Conservation (phyloP, 75 land plant genomes). For the Selaginella tamariscina region DNA sequence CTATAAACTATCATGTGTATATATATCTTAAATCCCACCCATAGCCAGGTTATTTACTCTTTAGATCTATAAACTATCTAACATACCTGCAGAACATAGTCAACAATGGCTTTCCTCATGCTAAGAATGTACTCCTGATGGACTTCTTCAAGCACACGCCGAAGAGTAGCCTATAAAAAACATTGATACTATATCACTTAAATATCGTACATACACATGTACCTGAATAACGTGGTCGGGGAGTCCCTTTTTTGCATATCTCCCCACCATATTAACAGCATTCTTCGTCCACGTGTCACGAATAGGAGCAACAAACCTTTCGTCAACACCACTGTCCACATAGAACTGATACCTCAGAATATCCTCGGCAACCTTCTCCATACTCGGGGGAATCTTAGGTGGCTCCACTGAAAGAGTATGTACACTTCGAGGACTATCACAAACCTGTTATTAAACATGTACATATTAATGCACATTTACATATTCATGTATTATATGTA, state of each 20-base stretch:
- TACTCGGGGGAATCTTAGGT: slow-evolving; percentile 7
- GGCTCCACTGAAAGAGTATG: neutral
- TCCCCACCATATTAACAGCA: slow-evolving; percentile 20
- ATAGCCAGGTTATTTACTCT: no score
- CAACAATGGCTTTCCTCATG: slow-evolving; percentile 30
- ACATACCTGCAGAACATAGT: slow-evolving; percentile 26
- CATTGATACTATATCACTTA: no score
- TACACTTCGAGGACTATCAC: slow-evolving; percentile 20
- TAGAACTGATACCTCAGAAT: slow-evolving; percentile 28
- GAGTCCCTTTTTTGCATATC: slow-evolving; percentile 12
- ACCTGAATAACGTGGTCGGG: slow-evolving; percentile 13
- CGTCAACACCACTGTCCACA: slow-evolving; percentile 20
- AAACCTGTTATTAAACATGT: no score
- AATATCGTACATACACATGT: no score
- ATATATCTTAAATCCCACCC: no score
- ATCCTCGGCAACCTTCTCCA: slow-evolving; percentile 18
- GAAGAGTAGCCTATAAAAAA: slow-evolving; percentile 20
- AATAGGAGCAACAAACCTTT: slow-evolving; percentile 23
- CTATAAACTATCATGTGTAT: no score
- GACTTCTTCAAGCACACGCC: slow-evolving; percentile 20
- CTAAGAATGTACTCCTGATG: slow-evolving; percentile 23
- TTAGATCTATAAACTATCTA: neutral
- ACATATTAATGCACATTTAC: no score
- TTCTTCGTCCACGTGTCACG: slow-evolving; percentile 21
- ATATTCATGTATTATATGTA: no score